Percentiles rank a stretch among this genome's conserved stretches.
phyloP scores from a whole-genome alignment of 2,329 filamentous ascomycete genomes.

The Helotiales sp. region DNA sequence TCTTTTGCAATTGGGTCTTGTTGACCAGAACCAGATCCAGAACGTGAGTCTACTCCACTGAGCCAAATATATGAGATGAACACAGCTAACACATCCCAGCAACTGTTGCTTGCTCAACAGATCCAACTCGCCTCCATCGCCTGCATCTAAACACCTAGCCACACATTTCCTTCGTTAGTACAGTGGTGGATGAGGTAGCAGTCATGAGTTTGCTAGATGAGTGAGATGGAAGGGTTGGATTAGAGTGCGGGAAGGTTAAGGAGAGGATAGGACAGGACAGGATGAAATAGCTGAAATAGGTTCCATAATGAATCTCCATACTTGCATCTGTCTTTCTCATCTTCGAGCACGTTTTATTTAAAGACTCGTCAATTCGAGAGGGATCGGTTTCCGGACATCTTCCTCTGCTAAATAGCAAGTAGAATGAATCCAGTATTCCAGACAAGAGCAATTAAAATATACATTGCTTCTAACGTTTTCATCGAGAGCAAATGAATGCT shows the following conservation, averaged over 20 bases:
- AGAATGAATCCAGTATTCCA: neutral
- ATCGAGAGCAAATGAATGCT: too few species aligned
- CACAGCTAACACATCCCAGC: neutral
- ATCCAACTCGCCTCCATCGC: neutral
- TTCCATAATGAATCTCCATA: slow-evolving; percentile 8
- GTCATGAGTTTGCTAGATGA: neutral
- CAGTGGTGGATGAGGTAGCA: neutral
- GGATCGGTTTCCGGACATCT: neutral
- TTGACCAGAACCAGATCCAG: slow-evolving; percentile 7
- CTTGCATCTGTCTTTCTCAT: neutral
- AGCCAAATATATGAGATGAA: neutral
- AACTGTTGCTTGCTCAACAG: slow-evolving; percentile 6
- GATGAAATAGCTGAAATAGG: neutral
- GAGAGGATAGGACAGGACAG: neutral
- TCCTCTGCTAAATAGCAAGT: neutral
- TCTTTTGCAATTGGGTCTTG: slow-evolving; percentile 15
- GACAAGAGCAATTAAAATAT: neutral
- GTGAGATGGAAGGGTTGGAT: neutral
- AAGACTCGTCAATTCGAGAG: slow-evolving; percentile 2
- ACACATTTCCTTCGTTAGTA: neutral
- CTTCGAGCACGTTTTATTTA: neutral
- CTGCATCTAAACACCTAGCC: neutral
- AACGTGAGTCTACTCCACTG: neutral
- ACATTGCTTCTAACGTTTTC: neutral
- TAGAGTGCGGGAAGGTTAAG: neutral